Evolutionary conservation across 768 basidiomycete species (phyloP), one percentile per base, ranked within the genome.

Genomic region (Suillus subluteus): DNA sequence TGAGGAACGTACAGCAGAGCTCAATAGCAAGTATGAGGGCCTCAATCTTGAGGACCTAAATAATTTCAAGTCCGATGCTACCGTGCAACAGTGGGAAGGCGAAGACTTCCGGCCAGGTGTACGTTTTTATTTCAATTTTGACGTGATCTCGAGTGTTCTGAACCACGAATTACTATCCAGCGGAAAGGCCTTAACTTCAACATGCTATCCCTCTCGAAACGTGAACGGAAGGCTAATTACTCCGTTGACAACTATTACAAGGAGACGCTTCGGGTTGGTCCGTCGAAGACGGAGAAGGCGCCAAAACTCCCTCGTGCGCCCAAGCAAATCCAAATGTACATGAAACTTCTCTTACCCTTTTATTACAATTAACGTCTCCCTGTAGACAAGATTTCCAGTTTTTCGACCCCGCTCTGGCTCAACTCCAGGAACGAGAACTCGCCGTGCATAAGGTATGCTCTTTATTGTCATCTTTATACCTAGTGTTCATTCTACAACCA

Each of bases 221-320:
- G 97, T 5, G 95, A 96, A 77, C 88, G 97, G 67, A 96, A 96
- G 79, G 86, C 88, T 40, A 97, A 96, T 73, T 98, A 98, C 78
- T 96, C 94, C 0, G 92, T 98, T 43, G 96, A 98, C 73, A 90
- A 87, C 61, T 99, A 99, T 78, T 98, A 96, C 86, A 93, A 96
- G 78, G 95, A 96, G 74, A 90, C 92, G 0, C 82, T 98, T 72
- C 89, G 93, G 16, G 88, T 87, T 11, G 91, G 92, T 0, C 87
- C 91, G 1, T 88, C 88, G 23, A 95, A 95, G 77, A 80, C 81
- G 32, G 91, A 93, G 67, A 97, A 96, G 75, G 88, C 86, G 13
- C 90, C 92, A 3, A 95, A 95, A 73, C 75, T 94, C 26, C 90
- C 94, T 3, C 84, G 93, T 21, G 91, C 94, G 4, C 96, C 95